These are phyloP conservation scores for Areca catechu DNA, from an alignment of 176 grass and related monocot species.

Conservation along the genomic window DNA sequence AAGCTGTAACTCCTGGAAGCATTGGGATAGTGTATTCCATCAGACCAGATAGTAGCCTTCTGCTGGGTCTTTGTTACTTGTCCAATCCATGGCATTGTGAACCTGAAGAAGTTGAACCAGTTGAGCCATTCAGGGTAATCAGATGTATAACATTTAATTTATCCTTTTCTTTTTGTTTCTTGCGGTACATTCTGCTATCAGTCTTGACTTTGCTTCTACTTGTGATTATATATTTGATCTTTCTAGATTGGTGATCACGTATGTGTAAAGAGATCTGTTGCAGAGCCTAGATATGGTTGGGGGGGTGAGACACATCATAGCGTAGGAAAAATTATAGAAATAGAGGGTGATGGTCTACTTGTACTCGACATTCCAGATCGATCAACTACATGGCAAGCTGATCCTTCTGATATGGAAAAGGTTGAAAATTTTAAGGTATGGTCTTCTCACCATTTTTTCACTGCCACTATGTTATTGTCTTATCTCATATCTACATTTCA, in stretches of 20 bases:
- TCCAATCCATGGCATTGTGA: slow-evolving; percentile 90
- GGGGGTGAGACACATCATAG: slow-evolving; percentile 99
- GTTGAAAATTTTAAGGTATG: slow-evolving; percentile 84
- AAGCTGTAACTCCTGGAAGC: slow-evolving; percentile 88
- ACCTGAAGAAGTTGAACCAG: slow-evolving; percentile 97
- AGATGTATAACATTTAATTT: not conserved
- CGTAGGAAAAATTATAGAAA: slow-evolving; percentile 90
- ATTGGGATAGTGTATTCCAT: slow-evolving; percentile 87
- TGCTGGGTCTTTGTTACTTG: slow-evolving; percentile 91
- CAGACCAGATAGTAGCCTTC: slow-evolving; percentile 95
- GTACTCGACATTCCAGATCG: slow-evolving; percentile 78
- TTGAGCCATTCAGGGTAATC: slow-evolving; percentile 89
- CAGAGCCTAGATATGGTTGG: slow-evolving; percentile 95
- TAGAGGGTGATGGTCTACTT: slow-evolving; percentile 74
- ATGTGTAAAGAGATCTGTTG: slow-evolving; percentile 92
- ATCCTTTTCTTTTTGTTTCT: not conserved
- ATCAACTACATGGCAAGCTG: slow-evolving; percentile 56
- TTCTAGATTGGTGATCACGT: slow-evolving; percentile 94
- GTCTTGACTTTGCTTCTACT: slow-evolving; percentile 18
- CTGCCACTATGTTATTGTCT: not conserved
- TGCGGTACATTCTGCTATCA: not conserved
- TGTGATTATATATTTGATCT: slow-evolving; percentile 11
- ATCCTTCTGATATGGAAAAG: slow-evolving; percentile 99
- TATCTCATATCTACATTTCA: slow-evolving; percentile 1
- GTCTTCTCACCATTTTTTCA: slow-evolving; percentile 6